Percentiles rank a stretch among this genome's conserved stretches.
Conservation (phyloP, 1,139 yeast species). For the Zhuliangozyma parablackwelliae region DNA sequence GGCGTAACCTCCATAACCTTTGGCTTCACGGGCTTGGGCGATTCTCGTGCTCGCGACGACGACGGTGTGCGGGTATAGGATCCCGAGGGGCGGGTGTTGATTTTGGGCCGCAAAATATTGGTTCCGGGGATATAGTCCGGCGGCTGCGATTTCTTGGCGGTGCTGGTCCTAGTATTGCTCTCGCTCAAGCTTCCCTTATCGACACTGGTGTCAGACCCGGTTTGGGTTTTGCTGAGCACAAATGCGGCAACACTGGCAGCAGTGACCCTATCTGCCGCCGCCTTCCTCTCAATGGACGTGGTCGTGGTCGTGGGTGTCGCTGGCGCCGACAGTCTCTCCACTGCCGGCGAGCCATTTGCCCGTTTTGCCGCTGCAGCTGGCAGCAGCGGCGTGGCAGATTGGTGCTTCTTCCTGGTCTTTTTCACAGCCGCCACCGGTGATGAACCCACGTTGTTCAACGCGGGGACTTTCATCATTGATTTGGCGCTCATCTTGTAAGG, state of each 20-base stretch:
- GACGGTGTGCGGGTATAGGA: slow-evolving; percentile 28
- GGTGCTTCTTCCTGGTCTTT: slow-evolving; percentile 10
- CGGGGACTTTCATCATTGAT: slow-evolving; percentile 55
- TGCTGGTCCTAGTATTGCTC: slow-evolving; percentile 1
- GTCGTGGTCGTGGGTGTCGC: slow-evolving; percentile 9
- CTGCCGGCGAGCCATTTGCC: too few species aligned
- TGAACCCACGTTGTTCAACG: slow-evolving; percentile 24
- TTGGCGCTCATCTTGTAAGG: slow-evolving; percentile 59
- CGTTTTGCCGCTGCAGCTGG: slow-evolving; percentile 1
- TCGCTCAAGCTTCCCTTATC: slow-evolving; percentile 10
- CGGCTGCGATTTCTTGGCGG: background rate
- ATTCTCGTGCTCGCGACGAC: slow-evolving; percentile 3
- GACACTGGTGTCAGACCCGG: slow-evolving; percentile 12
- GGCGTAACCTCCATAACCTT: slow-evolving; percentile 48
- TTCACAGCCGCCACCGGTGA: slow-evolving; percentile 14
- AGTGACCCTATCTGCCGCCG: slow-evolving; percentile 17
- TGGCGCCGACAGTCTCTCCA: too few species aligned
- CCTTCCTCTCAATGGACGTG: slow-evolving; percentile 13
- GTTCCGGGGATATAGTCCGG: slow-evolving; percentile 54
- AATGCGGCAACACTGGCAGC: slow-evolving; percentile 46
- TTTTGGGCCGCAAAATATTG: slow-evolving; percentile 51
- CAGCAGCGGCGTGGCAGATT: background rate
- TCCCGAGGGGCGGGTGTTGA: slow-evolving; percentile 31
- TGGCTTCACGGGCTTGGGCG: slow-evolving; percentile 17
- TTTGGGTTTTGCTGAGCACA: slow-evolving; percentile 31